Base-by-base conservation (phyloP, 768 basidiomycete species). In the Coprinellus micaceus region DNA sequence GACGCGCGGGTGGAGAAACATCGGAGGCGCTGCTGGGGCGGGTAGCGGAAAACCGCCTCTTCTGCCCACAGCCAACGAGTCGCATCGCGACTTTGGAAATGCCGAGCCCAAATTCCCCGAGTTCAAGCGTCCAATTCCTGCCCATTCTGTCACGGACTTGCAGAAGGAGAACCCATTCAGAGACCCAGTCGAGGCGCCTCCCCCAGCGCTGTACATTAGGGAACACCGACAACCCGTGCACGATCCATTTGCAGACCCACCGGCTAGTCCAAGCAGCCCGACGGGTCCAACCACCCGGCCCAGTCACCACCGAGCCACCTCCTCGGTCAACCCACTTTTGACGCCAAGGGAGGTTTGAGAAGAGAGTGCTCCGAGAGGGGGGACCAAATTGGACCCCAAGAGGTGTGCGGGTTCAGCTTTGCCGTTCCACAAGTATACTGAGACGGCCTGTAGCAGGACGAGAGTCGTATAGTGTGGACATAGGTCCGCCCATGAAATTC, bases 191-290 rank as follows among this genome's bases (percentile, higher is more conserved):
- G 24, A 26, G 28, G 24, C 47, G 26, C 54, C 58, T 12, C 40
- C 47, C 4, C 54, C 54, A 9, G 54, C 58, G 13, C 45, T 60
- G 6, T 56, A 51, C 50, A 60, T 56, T 50, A 54, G 58, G 30
- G 58, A 60, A 26, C 58, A 47, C 21, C 24, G 47, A 15, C 58
- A 60, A 21, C 37, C 54, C 4, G 43, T 43, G 12, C 19, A 45
- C 21, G 54, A 56, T 29, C 58, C 41, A 19, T 56, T 60, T 29
- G 49, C 26, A 15, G 54, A 56, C 44, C n/a, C 36, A 4, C 28
- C 43, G 26, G 28, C 19, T 24, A 36, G 48, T 26, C 54, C 58
- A 21, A 25, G 52, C 17, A 49, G 47, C 11, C 47, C n/a, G n/a
- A n/a, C n/a, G n/a, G n/a, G n/a, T n/a, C n/a, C n/a, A n/a, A n/a